Base-by-base conservation (phyloP, 73 alveolate genomes). In the Paraurostyla sp. region DNA sequence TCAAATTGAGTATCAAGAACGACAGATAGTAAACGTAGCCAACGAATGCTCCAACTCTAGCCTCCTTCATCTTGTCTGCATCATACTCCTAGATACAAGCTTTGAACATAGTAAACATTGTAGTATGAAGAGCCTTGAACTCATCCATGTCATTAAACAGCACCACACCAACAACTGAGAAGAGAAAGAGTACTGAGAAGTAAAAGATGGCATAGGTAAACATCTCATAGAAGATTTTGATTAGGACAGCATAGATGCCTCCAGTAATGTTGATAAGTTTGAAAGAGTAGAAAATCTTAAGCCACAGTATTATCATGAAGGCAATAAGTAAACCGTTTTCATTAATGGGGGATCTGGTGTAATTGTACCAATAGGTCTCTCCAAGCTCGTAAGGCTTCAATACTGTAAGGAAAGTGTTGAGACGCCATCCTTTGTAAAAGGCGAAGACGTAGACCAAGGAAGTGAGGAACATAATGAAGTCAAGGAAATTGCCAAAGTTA, bases 131-230 rank as follows among this genome's bases (percentile, higher is more conserved):
- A 2, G 76, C 68, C 9, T 35, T 50, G 45, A 43, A 85, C 35
- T 69, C 87, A 0, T 81, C 69, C 62, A 85, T 32, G n/a, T 69
- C 92, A 36, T 85, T 42, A 60, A 85, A 85, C 32, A 85, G 81
- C 35, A 85, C 71, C 27, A 48, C 51, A 20, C 92, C 92, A 4
- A 85, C 42, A 25, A 85, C 80, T 33, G 92, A 29, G 68, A 85
- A 85, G 71, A 85, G 22, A 81, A 69, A 69, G 25, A 68, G 57
- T 11, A 33, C 76, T 0, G 87, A 15, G 52, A 85, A 85, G 50
- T 43, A 68, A 46, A 85, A 60, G 50, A 85, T 41, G 0, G 69
- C 81, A 42, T 32, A 85, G 23, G 50, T 85, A 30, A 69, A 27
- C 86, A 85, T 48, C 23, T 65, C 46, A 23, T 49, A 51, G 50